Evolutionary conservation across 768 basidiomycete species (phyloP).

Genomic region (Termitomyces sp.): DNA sequence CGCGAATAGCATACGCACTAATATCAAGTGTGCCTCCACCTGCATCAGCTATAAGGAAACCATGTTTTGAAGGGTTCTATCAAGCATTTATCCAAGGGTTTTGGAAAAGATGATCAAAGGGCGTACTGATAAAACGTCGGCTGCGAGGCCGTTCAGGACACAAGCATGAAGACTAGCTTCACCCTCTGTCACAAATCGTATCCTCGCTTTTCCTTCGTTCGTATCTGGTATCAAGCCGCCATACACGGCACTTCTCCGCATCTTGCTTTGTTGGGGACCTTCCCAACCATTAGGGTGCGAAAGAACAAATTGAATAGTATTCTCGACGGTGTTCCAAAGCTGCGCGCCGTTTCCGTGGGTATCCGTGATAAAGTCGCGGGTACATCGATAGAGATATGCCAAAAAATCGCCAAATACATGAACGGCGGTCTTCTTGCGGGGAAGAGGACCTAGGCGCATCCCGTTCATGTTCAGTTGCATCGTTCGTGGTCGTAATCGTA

Average conservation of each 20-base stretch:
- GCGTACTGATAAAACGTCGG: constrained; percentile 71
- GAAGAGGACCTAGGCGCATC: constrained; percentile 70
- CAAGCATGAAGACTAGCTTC: constrained; percentile 84
- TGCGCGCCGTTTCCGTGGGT: constrained; percentile 77
- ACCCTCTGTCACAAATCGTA: constrained; percentile 81
- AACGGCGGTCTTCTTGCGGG: constrained; percentile 63
- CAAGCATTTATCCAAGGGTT: background rate
- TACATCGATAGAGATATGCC: constrained; percentile 71
- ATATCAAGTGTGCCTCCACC: constrained; percentile 83
- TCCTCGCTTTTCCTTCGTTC: constrained; percentile 67
- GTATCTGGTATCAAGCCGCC: constrained; percentile 76
- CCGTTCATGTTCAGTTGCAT: constrained; percentile 86
- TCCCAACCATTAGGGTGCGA: constrained; percentile 87
- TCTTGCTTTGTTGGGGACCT: constrained; percentile 72
- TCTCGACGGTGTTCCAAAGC: constrained; percentile 70
- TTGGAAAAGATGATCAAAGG: background rate
- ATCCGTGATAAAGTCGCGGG: constrained; percentile 71
- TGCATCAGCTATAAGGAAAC: constrained; percentile 78
- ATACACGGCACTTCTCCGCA: constrained; percentile 71
- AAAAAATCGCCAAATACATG: constrained; percentile 82
- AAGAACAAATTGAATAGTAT: constrained; percentile 70
- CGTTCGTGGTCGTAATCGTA: constrained; percentile 71
- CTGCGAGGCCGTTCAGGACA: constrained; percentile 73
- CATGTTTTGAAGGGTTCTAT: constrained; percentile 71
- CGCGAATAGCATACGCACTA: constrained; percentile 75